A percentile compares a stretch with the other conserved stretches of the same genome.
These are phyloP conservation scores for Cladosporium phlei DNA, from an alignment of 2,329 filamentous ascomycete genomes.

Conservation along the genomic window DNA sequence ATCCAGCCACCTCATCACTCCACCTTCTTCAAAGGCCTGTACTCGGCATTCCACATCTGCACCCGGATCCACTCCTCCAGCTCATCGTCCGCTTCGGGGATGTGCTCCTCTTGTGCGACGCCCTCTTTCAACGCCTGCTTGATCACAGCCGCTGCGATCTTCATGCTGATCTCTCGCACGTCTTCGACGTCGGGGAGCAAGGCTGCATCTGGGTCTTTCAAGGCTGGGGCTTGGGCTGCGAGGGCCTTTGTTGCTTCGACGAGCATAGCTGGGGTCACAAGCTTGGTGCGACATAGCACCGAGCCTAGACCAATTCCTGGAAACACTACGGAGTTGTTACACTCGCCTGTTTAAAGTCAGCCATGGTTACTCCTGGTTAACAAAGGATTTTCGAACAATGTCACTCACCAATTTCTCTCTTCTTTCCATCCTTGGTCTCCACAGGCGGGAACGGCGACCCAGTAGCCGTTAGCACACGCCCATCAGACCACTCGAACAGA, in stretches of 20 bases:
- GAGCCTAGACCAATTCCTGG: conserved; percentile 79
- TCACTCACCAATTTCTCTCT: conserved; percentile 62
- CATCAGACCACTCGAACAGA: conserved; percentile 71
- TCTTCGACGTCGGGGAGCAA: conserved; percentile 71
- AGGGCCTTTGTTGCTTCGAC: conserved; percentile 73
- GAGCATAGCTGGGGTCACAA: conserved; percentile 72
- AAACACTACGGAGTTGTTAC: conserved; percentile 83
- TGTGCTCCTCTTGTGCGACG: conserved; percentile 59
- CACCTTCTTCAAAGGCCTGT: conserved; percentile 60
- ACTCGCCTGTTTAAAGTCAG: no score
- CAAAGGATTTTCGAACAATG: no score
- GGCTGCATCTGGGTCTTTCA: conserved; percentile 59
- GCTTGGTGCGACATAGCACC: conserved; percentile 62
- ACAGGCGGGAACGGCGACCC: conserved; percentile 79
- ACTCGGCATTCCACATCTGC: conserved; percentile 76
- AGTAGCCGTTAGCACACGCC: conserved; percentile 73
- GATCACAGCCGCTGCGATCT: conserved; percentile 73
- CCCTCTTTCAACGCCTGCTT: conserved; percentile 65
- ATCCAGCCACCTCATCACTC: not conserved
- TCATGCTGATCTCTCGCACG: conserved; percentile 70
- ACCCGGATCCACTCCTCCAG: conserved; percentile 67
- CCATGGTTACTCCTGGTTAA: no score
- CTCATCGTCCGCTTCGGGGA: conserved; percentile 53
- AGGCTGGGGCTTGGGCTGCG: conserved; percentile 64
- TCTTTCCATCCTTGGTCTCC: conserved; percentile 47